These are phyloP conservation scores for Exophiala sp. DNA, from an alignment of 2,329 filamentous ascomycete species.

Conservation along the genomic window DNA sequence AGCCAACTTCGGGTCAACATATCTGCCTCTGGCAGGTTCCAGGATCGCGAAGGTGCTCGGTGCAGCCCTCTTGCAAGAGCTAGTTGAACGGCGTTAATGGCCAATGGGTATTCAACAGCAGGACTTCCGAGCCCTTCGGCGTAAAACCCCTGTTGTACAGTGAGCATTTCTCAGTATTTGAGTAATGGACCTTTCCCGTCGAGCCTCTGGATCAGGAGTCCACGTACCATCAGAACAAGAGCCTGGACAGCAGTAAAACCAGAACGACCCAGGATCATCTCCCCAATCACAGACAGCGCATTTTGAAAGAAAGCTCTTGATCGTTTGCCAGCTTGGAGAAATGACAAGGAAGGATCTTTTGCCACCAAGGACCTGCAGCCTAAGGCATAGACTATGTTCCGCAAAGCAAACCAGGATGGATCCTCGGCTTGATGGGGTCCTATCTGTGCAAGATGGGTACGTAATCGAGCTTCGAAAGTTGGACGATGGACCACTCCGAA, in stretches of 20 bases:
- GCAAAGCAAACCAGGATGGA: constrained; percentile 10
- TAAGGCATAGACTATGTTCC: constrained; percentile 11
- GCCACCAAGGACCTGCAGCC: constrained; percentile 6
- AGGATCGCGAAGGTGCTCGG: background rate
- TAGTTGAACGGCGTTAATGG: background rate
- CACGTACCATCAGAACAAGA: constrained; percentile 5
- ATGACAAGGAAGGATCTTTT: background rate
- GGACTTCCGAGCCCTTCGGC: constrained; percentile 6
- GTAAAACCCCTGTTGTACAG: constrained; percentile 1
- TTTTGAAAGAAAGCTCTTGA: constrained; percentile 6
- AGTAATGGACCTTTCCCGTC: background rate
- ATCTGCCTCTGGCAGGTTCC: background rate
- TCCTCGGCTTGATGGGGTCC: background rate
- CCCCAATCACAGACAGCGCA: constrained; percentile 6
- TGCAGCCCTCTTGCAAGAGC: constrained; percentile 4
- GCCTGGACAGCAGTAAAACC: constrained; percentile 11
- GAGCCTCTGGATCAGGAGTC: background rate
- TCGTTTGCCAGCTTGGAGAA: background rate
- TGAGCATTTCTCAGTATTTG: background rate
- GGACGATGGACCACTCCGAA: constrained; percentile 12
- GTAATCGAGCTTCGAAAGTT: constrained; percentile 8
- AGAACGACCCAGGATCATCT: constrained; percentile 7
- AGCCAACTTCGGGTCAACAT: background rate
- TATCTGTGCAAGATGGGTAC: constrained; percentile 3
- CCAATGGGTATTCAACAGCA: constrained; percentile 5